These are phyloP conservation scores for Pseudocercospora pini-densiflorae DNA, from an alignment of 2,329 filamentous ascomycete genomes.

Conservation along the genomic window DNA sequence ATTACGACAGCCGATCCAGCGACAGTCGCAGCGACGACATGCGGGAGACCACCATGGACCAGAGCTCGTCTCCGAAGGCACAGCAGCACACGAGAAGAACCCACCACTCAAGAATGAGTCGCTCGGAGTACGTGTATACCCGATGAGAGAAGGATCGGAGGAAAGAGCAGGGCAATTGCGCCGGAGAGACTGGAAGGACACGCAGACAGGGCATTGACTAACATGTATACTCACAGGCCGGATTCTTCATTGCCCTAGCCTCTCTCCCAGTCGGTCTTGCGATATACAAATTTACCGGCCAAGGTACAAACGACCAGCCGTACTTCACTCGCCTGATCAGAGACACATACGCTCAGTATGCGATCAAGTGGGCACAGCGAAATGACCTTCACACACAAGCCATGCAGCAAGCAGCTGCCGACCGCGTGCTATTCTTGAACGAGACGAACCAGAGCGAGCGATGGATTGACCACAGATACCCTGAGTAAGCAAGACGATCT, in stretches of 20 bases:
- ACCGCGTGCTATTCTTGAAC: conserved; percentile 63
- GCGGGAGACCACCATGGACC: conserved; percentile 44
- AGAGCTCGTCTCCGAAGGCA: conserved; percentile 37
- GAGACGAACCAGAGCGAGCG: conserved; percentile 49
- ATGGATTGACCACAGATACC: conserved; percentile 61
- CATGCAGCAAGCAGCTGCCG: conserved; percentile 66
- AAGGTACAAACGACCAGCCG: conserved; percentile 45
- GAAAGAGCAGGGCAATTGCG: not conserved
- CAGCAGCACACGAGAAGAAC: conserved; percentile 40
- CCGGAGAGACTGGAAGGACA: not conserved
- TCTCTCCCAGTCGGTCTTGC: conserved; percentile 51
- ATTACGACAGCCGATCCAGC: conserved; percentile 41
- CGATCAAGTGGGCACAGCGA: conserved; percentile 58
- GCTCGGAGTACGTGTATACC: conserved; percentile 53
- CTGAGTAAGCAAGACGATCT: conserved; percentile 60
- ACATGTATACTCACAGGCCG: conserved; percentile 42
- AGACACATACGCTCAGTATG: conserved; percentile 58
- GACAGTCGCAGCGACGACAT: conserved; percentile 46
- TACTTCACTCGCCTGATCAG: conserved; percentile 60
- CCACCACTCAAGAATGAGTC: conserved; percentile 50
- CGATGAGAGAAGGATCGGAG: not conserved
- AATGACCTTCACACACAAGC: conserved; percentile 65
- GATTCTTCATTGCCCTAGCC: conserved; percentile 54
- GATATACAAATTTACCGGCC: conserved; percentile 52
- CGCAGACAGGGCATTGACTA: conserved; percentile 3